Evolutionary conservation across 345 rosid genomes (phyloP), one percentile per base, ranked within the genome.

Genomic region (Boechera retrofracta): DNA sequence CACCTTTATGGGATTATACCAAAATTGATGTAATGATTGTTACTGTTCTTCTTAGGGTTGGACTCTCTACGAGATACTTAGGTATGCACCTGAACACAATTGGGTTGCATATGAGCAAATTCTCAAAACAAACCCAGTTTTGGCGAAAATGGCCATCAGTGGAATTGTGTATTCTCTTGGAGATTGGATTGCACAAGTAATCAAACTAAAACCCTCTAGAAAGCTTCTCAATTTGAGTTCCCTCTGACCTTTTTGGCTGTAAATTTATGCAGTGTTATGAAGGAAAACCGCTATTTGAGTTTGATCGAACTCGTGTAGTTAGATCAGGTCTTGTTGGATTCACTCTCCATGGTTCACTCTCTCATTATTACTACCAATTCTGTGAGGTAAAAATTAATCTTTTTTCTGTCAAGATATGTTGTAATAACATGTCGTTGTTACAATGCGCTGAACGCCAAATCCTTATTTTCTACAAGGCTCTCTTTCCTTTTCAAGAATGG

Each of bases 171-270:
- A 94, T 77, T 81, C 88, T 45, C 67, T 89, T 33, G 98, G 98
- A 56, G 98, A 94, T 81, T 92, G 97, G 97, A 92, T 94, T 86
- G 98, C 98, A 5, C 98, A 94, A 78, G 98, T 90, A 83, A 83
- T 71, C 49, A 36, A 21, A n/a, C 28, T 33, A 15, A 69, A 70
- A n/a, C 41, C 45, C 16, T 54, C 16, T 26, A 3, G 0, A 70
- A 62, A 44, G 35, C 38, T 77, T 44, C 35, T 71, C 5, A 7
- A 0, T 26, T 67, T 44, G 26, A 38, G 48, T 53, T 54, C 21
- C 57, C 52, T 65, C 48, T 66, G 6, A 39, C 16, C 39, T 51
- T 31, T 39, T 55, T 66, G 36, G 31, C 15, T 64, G 10, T 33
- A 39, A 31, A 55, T 66, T 8, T 29, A 36, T 72, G 84, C 85